These are phyloP conservation scores for Barnettozyma pratensis DNA, from an alignment of 805 yeast species.

Conservation along the genomic window DNA sequence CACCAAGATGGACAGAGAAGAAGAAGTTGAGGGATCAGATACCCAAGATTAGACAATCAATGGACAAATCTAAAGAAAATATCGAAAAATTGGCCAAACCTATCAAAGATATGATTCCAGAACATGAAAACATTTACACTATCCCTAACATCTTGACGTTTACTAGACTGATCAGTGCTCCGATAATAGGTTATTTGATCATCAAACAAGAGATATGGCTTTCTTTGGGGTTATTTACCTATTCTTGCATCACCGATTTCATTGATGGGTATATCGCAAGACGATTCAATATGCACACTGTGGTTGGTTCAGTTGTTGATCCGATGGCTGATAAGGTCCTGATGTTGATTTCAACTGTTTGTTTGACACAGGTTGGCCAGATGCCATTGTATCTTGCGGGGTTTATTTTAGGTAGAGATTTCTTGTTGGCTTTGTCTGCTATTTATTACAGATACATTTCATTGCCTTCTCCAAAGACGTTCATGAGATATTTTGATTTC, in stretches of 20 bases:
- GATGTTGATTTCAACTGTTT: conserved; percentile 80
- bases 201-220: conserved; percentile 53
- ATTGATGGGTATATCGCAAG: conserved; percentile 92
- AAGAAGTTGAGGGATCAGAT: conserved; percentile 5
- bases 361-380: conserved; percentile 60
- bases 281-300: conserved; percentile 65
- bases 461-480: conserved; percentile 70
- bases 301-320: conserved; percentile 86
- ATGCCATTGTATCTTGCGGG: conserved; percentile 69
- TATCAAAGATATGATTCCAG: conserved; percentile 26
- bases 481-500: conserved; percentile 71
- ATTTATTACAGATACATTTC: conserved; percentile 67
- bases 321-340: conserved; percentile 93
- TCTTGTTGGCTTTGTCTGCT: conserved; percentile 66
- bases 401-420: conserved; percentile 81
- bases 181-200: conserved; percentile 76
- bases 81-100: conserved; percentile 28
- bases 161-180: conserved; percentile 77
- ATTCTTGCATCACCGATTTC: conserved; percentile 87
- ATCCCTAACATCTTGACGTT: conserved; percentile 83
- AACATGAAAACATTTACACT: conserved; percentile 65
- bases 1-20: background rate
- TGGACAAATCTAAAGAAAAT: conserved; percentile 19
- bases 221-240: conserved; percentile 71
- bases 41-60: conserved; percentile 5